A percentile compares a stretch with the other conserved stretches of the same genome.
These are phyloP conservation scores for Cicer chorassanicum DNA, from an alignment of 306 rosid species.

Conservation along the genomic window DNA sequence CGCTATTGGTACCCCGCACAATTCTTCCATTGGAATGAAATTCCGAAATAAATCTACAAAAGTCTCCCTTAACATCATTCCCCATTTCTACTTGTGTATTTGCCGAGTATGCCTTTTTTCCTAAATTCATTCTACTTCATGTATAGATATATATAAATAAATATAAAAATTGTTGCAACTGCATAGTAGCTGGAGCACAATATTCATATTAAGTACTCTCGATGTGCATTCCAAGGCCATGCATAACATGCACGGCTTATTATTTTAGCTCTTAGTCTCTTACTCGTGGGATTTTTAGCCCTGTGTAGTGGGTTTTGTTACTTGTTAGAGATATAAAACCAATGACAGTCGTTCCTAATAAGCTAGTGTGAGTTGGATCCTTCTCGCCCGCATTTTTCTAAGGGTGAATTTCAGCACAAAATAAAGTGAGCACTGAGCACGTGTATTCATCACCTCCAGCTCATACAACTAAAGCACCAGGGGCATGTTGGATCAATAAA, in stretches of 20 bases:
- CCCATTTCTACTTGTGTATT: background rate
- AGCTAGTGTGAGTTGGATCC: background rate
- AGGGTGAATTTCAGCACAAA: conserved; percentile 9
- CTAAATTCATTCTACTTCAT: background rate
- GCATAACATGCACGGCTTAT: background rate
- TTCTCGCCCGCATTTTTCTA: background rate
- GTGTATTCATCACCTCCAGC: background rate
- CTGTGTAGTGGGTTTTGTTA: too few species aligned
- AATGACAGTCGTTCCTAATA: background rate
- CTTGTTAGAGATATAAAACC: background rate
- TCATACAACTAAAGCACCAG: background rate
- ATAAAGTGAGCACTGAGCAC: background rate
- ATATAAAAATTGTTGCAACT: background rate
- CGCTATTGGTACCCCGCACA: too few species aligned
- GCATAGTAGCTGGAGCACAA: background rate
- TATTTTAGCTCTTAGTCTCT: background rate
- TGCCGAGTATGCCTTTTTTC: background rate
- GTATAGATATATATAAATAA: background rate
- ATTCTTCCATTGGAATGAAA: too few species aligned
- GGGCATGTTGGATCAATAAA: background rate
- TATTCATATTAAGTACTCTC: background rate
- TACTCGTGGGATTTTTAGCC: background rate
- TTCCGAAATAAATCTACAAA: too few species aligned
- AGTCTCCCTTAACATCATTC: too few species aligned
- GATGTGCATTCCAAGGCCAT: background rate